Evolutionary conservation across 441 rosid species (phyloP), one percentile per base, ranked within the genome.

Genomic region (Pelargonium citronellum): DNA sequence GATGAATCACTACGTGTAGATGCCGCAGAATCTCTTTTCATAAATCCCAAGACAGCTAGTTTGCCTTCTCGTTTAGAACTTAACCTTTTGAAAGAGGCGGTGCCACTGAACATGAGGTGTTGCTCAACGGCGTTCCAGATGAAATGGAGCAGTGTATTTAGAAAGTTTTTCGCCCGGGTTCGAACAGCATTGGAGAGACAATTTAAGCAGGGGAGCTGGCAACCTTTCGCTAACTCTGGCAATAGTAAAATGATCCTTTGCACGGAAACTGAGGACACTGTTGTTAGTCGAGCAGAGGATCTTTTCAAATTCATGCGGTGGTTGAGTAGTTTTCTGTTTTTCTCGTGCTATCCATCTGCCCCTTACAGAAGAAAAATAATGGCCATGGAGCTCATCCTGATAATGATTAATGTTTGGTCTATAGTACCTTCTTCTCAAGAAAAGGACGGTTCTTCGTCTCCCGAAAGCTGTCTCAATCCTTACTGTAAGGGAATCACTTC

Each of bases 341-440:
- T 85, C 78, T 91, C 97, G 70, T 91, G 96, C 85, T 91, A 95
- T 82, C 97, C 97, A 67, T 90, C 96, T 79, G 97, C 99, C n/a
- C 97, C 99, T 41, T 95, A 90, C 77, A 87, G 82, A 83, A 90
- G 99, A 77, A 95, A 95, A 83, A 90, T 91, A 76, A 91, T 95
- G 97, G 94, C 99, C 51, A 95, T 86, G 77, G 99, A 91, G 63
- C 97, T 95, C 73, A 85, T 90, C 76, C 85, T 75, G 73, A 87
- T 87, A 72, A 89, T 90, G 96, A 83, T 88, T 69, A 92, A 89
- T 76, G 83, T 88, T 73, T 95, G 99, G 99, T 73, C 97, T 66
- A 80, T 95, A 15, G 65, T 72, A 64, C 87, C 83, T 78, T 80
- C 87, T 81, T 80, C 87, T 68, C 82, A 82, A 75, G 84, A 82